Evolutionary conservation across 345 rosid genomes (phyloP).

Genomic region (Syzygium grande): DNA sequence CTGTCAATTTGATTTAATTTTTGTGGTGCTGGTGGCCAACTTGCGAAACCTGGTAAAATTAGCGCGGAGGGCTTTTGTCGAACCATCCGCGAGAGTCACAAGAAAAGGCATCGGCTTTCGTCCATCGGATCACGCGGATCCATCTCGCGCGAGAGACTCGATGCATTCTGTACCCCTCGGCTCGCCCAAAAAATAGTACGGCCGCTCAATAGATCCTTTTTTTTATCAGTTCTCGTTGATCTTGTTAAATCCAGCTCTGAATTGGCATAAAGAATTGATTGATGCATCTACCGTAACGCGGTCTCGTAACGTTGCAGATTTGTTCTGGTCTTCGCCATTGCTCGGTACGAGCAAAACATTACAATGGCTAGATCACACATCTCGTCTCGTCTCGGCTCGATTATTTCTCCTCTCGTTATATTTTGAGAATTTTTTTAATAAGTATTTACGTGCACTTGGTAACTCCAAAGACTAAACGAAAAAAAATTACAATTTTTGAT

Average conservation of each 20-base stretch:
- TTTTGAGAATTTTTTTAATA: background rate
- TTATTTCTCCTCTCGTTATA: background rate
- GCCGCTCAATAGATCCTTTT: background rate
- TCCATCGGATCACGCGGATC: fast-evolving
- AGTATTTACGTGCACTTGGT: background rate
- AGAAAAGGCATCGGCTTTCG: too few species aligned
- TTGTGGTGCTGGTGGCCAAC: background rate
- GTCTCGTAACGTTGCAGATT: fast-evolving
- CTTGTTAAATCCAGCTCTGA: background rate
- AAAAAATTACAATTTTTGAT: background rate
- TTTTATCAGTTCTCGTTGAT: fast-evolving
- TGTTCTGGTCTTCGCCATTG: fast-evolving
- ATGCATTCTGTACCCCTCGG: fast-evolving
- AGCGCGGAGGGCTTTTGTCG: fast-evolving
- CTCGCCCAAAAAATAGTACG: too few species aligned
- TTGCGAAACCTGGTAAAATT: background rate
- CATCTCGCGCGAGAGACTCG: background rate
- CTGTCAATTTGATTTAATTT: background rate
- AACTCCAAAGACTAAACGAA: background rate
- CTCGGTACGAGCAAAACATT: background rate
- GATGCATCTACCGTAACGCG: fast-evolving
- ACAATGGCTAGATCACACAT: background rate
- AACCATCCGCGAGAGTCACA: fast-evolving
- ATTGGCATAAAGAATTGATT: fast-evolving
- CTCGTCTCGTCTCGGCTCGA: fast-evolving